Conservation (phyloP, 2,329 filamentous ascomycete genomes). For the Cladorrhinum sp. region DNA sequence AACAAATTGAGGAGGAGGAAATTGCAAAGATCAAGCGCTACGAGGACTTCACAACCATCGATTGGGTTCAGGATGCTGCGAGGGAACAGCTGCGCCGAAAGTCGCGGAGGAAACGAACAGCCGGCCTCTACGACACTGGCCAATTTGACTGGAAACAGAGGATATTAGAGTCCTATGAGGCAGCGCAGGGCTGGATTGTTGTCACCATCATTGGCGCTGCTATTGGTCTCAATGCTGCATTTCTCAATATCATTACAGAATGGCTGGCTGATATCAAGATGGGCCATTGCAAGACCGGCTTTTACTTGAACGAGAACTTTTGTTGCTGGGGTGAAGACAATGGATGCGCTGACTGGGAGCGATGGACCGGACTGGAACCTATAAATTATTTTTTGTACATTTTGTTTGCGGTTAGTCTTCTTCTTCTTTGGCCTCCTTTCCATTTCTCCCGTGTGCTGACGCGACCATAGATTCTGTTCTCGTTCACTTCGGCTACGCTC, state of each 20-base stretch:
- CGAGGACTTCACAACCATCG: constrained; percentile 98
- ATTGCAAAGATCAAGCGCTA: constrained; percentile 98
- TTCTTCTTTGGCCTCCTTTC: not conserved
- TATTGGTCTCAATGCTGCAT: constrained; percentile 89
- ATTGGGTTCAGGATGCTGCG: constrained; percentile 97
- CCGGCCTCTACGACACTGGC: constrained; percentile 68
- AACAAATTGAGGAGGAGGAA: constrained; percentile 87
- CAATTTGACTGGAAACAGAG: constrained; percentile 75
- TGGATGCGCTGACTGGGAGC: constrained; percentile 84
- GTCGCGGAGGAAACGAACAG: constrained; percentile 67
- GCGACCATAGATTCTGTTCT: constrained; percentile 63
- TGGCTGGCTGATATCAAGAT: constrained; percentile 95
- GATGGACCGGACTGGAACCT: constrained; percentile 75
- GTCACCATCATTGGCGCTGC: constrained; percentile 89
- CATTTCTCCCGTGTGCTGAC: constrained; percentile 19
- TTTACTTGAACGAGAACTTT: constrained; percentile 96
- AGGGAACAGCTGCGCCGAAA: constrained; percentile 83
- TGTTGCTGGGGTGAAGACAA: constrained; percentile 96
- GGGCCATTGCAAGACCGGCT: constrained; percentile 91
- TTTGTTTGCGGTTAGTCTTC: constrained; percentile 65
- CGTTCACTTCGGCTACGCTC: constrained; percentile 75
- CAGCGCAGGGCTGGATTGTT: constrained; percentile 96
- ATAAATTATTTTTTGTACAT: constrained; percentile 89
- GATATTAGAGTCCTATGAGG: constrained; percentile 85
- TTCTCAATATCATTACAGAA: constrained; percentile 93